These are phyloP conservation scores for Thinopyrum elongatum DNA, from an alignment of 176 grass and related monocot genomes.

Conservation along the genomic window DNA sequence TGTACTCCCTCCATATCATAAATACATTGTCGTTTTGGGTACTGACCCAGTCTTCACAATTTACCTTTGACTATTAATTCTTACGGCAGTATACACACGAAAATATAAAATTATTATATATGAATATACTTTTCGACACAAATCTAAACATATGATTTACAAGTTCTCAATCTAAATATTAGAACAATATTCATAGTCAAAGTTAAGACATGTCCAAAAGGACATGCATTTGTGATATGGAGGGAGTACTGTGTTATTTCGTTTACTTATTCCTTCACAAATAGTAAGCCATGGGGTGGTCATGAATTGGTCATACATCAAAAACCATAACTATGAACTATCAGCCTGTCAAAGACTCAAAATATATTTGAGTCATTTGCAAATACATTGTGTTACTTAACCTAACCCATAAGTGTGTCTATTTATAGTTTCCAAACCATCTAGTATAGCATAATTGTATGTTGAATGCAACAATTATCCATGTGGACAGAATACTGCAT, in stretches of 20 bases:
- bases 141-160: neutral
- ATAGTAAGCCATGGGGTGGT: neutral
- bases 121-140: neutral
- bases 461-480: slow-evolving; percentile 9
- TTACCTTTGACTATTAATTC: neutral
- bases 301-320: neutral
- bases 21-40: neutral
- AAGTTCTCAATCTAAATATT: neutral
- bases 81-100: neutral
- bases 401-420: neutral
- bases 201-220: neutral
- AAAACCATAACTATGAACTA: neutral
- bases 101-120: neutral
- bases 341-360: neutral
- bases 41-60: neutral
- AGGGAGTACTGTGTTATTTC: neutral
- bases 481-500: neutral
- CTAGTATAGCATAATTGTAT: neutral
- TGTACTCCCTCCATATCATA: neutral
- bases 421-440: slow-evolving; percentile 3
- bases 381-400: neutral
- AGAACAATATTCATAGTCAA: neutral
- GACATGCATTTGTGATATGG: neutral
- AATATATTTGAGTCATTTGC: neutral
- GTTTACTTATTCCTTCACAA: neutral